phyloP scores from a whole-genome alignment of 2,329 filamentous ascomycete species.

The Colletotrichum horii region DNA sequence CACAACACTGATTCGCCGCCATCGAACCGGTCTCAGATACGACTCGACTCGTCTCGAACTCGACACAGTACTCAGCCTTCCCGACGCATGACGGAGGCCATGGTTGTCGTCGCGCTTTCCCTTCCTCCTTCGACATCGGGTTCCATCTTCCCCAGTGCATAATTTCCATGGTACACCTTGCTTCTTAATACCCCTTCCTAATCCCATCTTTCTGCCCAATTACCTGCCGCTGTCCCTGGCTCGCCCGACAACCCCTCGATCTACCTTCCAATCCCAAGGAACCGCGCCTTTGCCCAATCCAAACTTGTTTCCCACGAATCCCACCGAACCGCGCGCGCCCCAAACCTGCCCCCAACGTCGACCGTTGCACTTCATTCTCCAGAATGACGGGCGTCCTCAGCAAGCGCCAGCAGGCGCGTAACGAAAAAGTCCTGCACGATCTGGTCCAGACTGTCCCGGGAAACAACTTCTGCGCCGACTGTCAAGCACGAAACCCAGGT shows the following conservation, averaged over 20 bases:
- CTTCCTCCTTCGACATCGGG: slow-evolving; percentile 13
- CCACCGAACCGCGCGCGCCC: not conserved
- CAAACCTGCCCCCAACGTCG: not conserved
- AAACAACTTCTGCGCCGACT: slow-evolving; percentile 95
- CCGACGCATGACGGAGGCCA: slow-evolving; percentile 19
- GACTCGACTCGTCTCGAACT: not conserved
- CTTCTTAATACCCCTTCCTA: not conserved
- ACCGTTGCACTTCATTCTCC: slow-evolving; percentile 4
- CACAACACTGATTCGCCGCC: not conserved
- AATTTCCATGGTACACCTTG: slow-evolving; percentile 13
- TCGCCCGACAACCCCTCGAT: slow-evolving; percentile 15
- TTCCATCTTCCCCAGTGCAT: slow-evolving; percentile 15
- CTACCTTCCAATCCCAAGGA: not conserved
- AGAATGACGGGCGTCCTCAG: slow-evolving; percentile 77
- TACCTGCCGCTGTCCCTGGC: not conserved
- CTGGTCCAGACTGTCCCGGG: slow-evolving; percentile 83
- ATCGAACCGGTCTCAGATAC: not conserved
- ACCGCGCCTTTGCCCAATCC: not conserved
- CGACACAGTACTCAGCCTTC: slow-evolving; percentile 9
- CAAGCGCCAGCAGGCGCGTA: slow-evolving; percentile 97
- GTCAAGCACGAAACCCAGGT: slow-evolving; percentile 91
- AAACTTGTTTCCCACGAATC: not conserved
- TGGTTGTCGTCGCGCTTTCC: slow-evolving; percentile 14
- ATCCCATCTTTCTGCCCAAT: slow-evolving; percentile 4
- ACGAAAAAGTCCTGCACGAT: slow-evolving; percentile 90